Conservation (phyloP, 2,329 filamentous ascomycete species). For the Sporothrix brasiliensis region DNA sequence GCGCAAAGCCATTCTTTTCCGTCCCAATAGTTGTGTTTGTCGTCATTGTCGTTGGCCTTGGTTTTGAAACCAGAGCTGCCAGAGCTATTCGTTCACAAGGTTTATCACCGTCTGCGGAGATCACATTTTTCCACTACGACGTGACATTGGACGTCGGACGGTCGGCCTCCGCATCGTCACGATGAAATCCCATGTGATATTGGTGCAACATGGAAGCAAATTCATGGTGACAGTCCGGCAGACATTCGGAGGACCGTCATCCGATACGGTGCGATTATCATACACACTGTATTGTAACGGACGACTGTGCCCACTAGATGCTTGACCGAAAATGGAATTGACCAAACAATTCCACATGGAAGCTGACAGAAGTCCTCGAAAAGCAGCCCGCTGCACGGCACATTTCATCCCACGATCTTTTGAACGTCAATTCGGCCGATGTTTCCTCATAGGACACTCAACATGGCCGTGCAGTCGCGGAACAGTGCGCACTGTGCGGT, state of each 20-base stretch:
- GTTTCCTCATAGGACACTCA: neutral
- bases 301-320: neutral
- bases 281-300: neutral
- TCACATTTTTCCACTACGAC: neutral
- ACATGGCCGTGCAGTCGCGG: neutral
- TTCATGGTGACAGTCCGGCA: neutral
- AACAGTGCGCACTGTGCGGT: conserved; percentile 7
- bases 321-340: conserved; percentile 3
- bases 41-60: no score
- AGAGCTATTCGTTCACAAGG: no score
- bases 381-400: neutral
- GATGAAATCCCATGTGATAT: neutral
- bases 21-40: no score
- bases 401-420: neutral
- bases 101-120: no score
- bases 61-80: no score
- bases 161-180: neutral
- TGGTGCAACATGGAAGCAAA: neutral
- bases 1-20: no score
- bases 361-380: neutral
- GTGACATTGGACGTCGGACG: no score
- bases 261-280: neutral
- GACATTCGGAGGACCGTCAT: conserved; percentile 14
- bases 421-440: neutral
- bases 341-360: conserved; percentile 8